Percentiles rank a stretch among this genome's conserved stretches.
Conservation (phyloP, 2,329 filamentous ascomycete genomes). For the Thelonectria rubi region DNA sequence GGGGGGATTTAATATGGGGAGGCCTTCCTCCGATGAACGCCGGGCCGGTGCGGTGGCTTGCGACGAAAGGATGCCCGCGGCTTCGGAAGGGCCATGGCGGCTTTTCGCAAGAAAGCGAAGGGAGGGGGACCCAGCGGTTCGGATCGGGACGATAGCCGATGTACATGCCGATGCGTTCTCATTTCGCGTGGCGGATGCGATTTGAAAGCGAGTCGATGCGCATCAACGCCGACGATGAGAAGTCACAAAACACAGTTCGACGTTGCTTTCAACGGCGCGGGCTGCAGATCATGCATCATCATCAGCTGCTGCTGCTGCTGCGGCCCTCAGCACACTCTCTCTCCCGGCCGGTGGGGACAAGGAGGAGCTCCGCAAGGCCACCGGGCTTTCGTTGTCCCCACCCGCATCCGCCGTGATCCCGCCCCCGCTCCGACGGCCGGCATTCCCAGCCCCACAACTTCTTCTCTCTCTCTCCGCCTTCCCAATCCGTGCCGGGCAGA, state of each 20-base stretch:
- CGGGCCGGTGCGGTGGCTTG: conserved; percentile 12
- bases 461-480: conserved; percentile 6
- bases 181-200: not conserved
- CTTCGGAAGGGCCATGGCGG: conserved; percentile 8
- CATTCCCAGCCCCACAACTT: conserved; percentile 9
- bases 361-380: conserved; percentile 13
- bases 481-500: not conserved
- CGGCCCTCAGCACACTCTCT: not conserved
- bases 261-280: too few relatives aligned
- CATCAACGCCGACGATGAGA: too few relatives aligned
- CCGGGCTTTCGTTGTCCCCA: conserved; percentile 6
- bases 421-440: conserved; percentile 38
- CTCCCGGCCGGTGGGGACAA: conserved; percentile 2
- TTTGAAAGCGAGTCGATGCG: not conserved
- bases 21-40: not conserved
- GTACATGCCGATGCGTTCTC: too few relatives aligned
- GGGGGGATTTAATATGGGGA: conserved; percentile 1
- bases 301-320: too few relatives aligned
- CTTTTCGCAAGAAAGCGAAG: too few relatives aligned
- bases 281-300: not conserved
- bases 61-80: not conserved
- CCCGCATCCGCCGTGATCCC: conserved; percentile 13
- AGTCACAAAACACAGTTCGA: too few relatives aligned
- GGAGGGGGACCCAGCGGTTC: conserved; percentile 12
- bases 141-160: not conserved